phyloP scores from a whole-genome alignment of 768 basidiomycete genomes.

The Austroboletus eburneus region DNA sequence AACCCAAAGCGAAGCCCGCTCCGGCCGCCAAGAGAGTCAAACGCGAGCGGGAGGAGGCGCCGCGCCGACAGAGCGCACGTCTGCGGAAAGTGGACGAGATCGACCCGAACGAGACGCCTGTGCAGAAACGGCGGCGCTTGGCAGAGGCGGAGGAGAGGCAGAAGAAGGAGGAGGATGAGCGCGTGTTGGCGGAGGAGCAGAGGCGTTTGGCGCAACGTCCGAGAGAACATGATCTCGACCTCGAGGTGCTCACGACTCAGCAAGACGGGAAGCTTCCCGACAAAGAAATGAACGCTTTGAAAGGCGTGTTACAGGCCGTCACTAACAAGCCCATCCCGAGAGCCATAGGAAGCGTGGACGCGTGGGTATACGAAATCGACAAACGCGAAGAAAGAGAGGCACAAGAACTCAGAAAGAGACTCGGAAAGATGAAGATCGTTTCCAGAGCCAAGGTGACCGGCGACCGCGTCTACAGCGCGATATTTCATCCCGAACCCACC shows the following conservation, averaged over 20 bases:
- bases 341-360: constrained; percentile 43
- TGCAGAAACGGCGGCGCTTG: constrained; percentile 63
- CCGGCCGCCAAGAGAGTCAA: constrained; percentile 55
- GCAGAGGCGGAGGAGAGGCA: constrained; percentile 55
- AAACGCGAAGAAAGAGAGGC: constrained; percentile 47
- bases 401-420: constrained; percentile 47
- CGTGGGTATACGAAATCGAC: constrained; percentile 47
- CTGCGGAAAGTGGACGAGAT: constrained; percentile 40
- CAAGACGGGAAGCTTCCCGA: constrained; percentile 46
- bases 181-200: constrained; percentile 56
- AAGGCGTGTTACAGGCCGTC: constrained; percentile 40
- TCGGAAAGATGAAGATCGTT: constrained; percentile 58
- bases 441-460: constrained; percentile 78
- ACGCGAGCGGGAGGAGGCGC: constrained; percentile 43
- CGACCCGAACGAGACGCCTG: constrained; percentile 63
- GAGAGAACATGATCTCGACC: constrained; percentile 60
- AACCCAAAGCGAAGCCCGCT: constrained; percentile 54
- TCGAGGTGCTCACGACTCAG: constrained; percentile 46
- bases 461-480: constrained; percentile 70
- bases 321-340: constrained; percentile 35
- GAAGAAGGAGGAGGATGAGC: constrained; percentile 58
- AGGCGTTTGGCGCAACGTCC: constrained; percentile 63
- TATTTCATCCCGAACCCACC: constrained; percentile 74
- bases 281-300: constrained; percentile 45
- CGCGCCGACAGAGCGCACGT: constrained; percentile 65